Base-by-base conservation (phyloP, 2,329 filamentous ascomycete species). In the Diaporthe nobilis region DNA sequence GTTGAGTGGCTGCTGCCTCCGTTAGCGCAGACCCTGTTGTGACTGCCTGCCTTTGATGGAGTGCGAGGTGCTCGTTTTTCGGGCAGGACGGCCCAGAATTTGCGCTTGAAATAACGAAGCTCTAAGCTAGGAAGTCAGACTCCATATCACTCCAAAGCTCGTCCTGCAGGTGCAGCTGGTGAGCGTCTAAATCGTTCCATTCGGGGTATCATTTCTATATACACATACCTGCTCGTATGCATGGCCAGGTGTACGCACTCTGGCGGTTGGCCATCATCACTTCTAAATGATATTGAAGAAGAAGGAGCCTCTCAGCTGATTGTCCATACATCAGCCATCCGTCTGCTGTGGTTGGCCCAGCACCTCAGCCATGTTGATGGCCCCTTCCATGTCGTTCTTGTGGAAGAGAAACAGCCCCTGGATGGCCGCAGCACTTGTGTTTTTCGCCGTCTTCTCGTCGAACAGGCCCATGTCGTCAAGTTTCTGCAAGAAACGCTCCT, bases 371-470 rank as follows among this genome's bases (percentile, higher is more conserved):
- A 94, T 95, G 22, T 87, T 86, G 78, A 98, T 96, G 20, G 96
- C 96, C 2, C 96, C 95, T 79, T 95, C 89, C 88, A 96, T 94
- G 80, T 98, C 90, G 78, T 93, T 94, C 86, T 99, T 99, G 85
- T 98, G 97, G 83, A 97, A 98, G 83, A 98, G 84, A 84, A 99
- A 99, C 60, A 99, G 85, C 0, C 97, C 97, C 84, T 99, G 97
- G 42, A 99, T 92, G 31, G 95, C 95, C 39, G 97, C 97, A 6
- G 96, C 96, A 82, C 96, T 98, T 22, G 95, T 94, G 75, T 86
- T 86, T 63, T 87, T 87, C 55, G 86, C 84, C 6, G 85, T 87
- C 3, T 86, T 82, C 71, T 90, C 87, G 25, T 91, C 90, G 72
- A 97, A 91, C 37, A 98, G 84, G 0, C 93, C 93, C 22, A 97